Evolutionary conservation across 2,329 filamentous ascomycete species (phyloP).

Genomic region (Dothideomycetes sp.): DNA sequence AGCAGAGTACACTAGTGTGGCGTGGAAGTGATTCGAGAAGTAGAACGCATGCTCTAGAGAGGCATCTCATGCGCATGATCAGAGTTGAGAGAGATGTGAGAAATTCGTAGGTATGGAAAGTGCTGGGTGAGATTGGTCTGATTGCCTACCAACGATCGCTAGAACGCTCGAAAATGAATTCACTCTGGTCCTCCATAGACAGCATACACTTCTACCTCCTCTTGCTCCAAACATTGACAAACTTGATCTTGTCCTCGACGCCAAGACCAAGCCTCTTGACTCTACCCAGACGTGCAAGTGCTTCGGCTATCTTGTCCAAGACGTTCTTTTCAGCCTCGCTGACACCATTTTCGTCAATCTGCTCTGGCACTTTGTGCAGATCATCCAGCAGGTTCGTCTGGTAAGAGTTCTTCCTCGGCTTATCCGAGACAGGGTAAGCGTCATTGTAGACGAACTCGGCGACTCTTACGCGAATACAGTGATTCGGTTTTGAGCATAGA

Average conservation of each 20-base stretch:
- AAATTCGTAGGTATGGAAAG: too few relatives aligned
- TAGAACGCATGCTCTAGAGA: too few relatives aligned
- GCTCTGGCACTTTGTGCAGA: slow-evolving; percentile 20
- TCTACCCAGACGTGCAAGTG: slow-evolving; percentile 73
- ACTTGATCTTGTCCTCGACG: slow-evolving; percentile 69
- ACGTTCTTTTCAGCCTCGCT: slow-evolving; percentile 53
- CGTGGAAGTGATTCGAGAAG: too few relatives aligned
- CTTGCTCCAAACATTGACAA: slow-evolving; percentile 58
- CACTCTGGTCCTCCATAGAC: too few relatives aligned
- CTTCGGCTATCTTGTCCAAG: slow-evolving; percentile 71
- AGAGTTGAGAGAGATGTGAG: too few relatives aligned
- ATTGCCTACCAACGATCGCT: too few relatives aligned
- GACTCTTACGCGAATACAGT: slow-evolving; percentile 83
- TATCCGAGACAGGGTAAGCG: slow-evolving; percentile 15
- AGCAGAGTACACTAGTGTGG: too few relatives aligned
- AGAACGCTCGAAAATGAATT: too few relatives aligned
- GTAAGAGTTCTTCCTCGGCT: slow-evolving; percentile 21
- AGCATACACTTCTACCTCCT: too few relatives aligned
- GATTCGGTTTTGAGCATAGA: slow-evolving; percentile 71
- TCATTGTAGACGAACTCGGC: slow-evolving; percentile 55
- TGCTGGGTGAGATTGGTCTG: too few relatives aligned
- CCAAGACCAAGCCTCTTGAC: slow-evolving; percentile 84
- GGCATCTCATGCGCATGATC: too few relatives aligned
- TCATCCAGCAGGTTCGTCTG: slow-evolving; percentile 36
- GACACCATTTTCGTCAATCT: slow-evolving; percentile 22